Evolutionary conservation across 176 grass and related monocot species (phyloP), one percentile per base, ranked within the genome.

Genomic region (Miscanthus lutarioriparius): DNA sequence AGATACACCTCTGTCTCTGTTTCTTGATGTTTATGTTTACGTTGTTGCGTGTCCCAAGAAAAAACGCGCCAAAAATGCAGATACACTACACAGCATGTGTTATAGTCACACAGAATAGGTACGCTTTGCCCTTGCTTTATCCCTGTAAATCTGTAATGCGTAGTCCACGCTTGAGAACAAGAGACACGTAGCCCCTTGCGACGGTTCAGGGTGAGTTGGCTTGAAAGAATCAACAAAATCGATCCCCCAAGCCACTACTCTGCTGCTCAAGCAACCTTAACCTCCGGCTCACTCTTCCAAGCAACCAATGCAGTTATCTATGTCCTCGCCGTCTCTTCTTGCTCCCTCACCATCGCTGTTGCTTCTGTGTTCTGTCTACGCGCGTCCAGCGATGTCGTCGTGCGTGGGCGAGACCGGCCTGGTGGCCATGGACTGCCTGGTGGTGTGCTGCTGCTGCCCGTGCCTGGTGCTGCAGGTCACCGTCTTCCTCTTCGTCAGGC

Each of bases 361-460:
- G 37, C 26, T 4, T 1, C 27, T 4, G 19, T 13, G 68, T 14
- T 44, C 33, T 25, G 19, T 41, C 22, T 27, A 67, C 8, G 26
- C 26, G 15, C 5, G 51, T 25, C 16, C 35, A 11, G 4, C 75
- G 12, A 80, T 87, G 79, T 80, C 92, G 30, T 78, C 75, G 62
- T 66, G 86, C 37, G 71, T 39, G 79, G 86, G 62, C 8, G 90
- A 93, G 74, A 74, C 88, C 23, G 83, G 89, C 3, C 63, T 92
- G 69, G 67, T 97, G 65, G 87, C 94, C 73, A 91, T 97, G 79
- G 94, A 97, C 86, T 97, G 91, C 69, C 79, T 92, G 26, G 89
- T 97, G 82, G 92, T 94, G 70, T 97, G 91, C 78, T 97, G 94
- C 81, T 94, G 94, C 81, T 94, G 94, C 66, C 94, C 94, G 25